These are phyloP conservation scores for Volvox carteri DNA, from an alignment of 163 green algal species.

Conservation along the genomic window DNA sequence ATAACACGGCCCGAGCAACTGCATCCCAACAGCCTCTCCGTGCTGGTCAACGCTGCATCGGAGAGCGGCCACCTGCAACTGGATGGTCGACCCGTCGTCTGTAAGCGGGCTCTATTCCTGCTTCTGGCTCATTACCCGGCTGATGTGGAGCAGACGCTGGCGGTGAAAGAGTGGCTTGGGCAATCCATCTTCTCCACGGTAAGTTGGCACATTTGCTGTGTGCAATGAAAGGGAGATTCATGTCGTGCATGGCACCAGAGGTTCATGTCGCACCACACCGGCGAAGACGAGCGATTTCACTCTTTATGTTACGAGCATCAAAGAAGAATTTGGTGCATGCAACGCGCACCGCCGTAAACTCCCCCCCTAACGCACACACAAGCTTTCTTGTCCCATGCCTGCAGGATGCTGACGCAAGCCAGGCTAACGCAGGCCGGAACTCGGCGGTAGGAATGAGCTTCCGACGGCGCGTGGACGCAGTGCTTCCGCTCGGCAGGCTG, in stretches of 20 bases:
- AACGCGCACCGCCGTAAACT: too few relatives aligned
- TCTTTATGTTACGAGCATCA: too few relatives aligned
- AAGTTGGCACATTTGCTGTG: not conserved
- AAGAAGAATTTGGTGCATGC: too few relatives aligned
- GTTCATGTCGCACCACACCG: too few relatives aligned
- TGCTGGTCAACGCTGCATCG: not conserved
- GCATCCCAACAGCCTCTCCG: slow-evolving; percentile 45
- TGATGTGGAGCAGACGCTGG: not conserved
- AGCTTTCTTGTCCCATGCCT: too few relatives aligned
- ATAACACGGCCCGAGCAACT: not conserved
- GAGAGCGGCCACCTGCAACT: slow-evolving; percentile 45
- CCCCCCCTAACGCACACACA: too few relatives aligned
- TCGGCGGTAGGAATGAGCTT: slow-evolving; percentile 4
- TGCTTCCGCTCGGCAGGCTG: not conserved
- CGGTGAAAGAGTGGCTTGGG: not conserved
- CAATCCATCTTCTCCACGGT: not conserved
- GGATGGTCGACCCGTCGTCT: slow-evolving; percentile 1
- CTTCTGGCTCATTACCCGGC: not conserved
- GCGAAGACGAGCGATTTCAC: too few relatives aligned
- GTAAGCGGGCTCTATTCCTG: slow-evolving; percentile 10
- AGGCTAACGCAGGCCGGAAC: not conserved
- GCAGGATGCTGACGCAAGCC: slow-evolving; percentile 16
- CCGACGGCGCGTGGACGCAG: slow-evolving; percentile 32
- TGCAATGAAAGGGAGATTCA: too few relatives aligned
- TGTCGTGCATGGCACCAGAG: too few relatives aligned